Evolutionary conservation across 176 grass and related monocot genomes (phyloP).

Genomic region (Bolboschoenus planiculmis): DNA sequence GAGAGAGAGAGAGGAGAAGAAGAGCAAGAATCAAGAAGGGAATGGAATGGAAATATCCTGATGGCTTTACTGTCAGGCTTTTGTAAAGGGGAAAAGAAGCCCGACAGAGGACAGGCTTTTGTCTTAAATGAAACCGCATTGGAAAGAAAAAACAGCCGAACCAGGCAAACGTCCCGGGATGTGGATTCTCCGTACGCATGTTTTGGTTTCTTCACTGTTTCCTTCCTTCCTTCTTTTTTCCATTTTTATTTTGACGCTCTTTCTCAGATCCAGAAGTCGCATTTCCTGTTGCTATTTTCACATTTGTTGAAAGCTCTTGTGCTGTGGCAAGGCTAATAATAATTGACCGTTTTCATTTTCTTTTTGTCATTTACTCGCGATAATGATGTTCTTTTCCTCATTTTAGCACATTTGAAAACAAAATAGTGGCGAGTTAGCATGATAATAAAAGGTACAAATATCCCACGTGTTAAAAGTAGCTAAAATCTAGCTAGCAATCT

Average conservation of each 20-base stretch:
- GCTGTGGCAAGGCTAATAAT: not conserved
- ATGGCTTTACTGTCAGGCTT: not conserved
- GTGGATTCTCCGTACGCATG: slow-evolving; percentile 1
- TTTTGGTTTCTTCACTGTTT: slow-evolving; percentile 12
- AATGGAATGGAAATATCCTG: not conserved
- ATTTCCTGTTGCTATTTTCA: not conserved
- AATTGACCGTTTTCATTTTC: not conserved
- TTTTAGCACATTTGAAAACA: too few species aligned
- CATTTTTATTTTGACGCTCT: too few species aligned
- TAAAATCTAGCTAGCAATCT: too few species aligned
- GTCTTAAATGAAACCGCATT: slow-evolving; percentile 11
- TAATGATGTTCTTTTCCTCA: too few species aligned
- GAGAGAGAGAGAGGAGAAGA: not conserved
- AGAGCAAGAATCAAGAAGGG: not conserved
- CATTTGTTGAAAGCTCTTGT: not conserved
- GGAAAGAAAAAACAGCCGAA: not conserved
- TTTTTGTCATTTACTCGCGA: not conserved
- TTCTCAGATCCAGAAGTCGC: not conserved
- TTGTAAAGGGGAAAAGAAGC: not conserved
- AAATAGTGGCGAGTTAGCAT: too few species aligned
- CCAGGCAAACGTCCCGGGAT: not conserved
- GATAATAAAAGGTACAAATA: too few species aligned
- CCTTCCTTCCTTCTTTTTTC: not conserved
- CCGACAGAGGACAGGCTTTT: slow-evolving; percentile 9
- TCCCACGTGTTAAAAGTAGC: too few species aligned